Evolutionary conservation across 1,139 yeast species (phyloP), one percentile per base, ranked within the genome.

Genomic region (Magnusiomyces magnusii): DNA sequence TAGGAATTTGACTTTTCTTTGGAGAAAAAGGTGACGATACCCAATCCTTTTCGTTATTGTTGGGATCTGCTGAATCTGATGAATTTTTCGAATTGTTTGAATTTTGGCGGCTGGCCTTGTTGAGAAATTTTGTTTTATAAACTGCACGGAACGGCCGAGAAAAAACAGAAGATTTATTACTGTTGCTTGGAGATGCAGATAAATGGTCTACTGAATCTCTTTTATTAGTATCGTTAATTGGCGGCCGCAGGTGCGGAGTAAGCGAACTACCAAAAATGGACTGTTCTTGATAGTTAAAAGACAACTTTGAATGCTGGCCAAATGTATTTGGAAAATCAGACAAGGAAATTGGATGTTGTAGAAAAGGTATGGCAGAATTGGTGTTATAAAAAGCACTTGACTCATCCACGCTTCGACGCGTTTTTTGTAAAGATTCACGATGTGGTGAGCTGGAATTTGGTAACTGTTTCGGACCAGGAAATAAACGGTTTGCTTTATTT

Each of bases 161-260:
- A 21, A 23, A 21, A 9, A 3, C 27, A 9, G 49, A 19, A 5
- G 49, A 19, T 21, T 44, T 23, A 9, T 17, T 19, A 3, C 27
- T 9, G 7, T 25, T 21, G 49, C 9, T 7, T 21, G 15, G n/a
- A 25, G 27, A 5, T 21, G 27, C 9, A 2, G 5, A 5, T 44
- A n/a, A 9, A 19, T 10, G 49, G 7, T n/a, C n/a, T n/a, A n/a
- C n/a, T n/a, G n/a, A n/a, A n/a, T n/a, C n/a, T n/a, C n/a, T n/a
- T n/a, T n/a, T n/a, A 23, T 44, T 44, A 7, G n/a, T n/a, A 5
- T n/a, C 3, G 27, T 44, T 44, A 21, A 44, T 44, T 44, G 49
- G 49, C 49, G 49, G 49, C 49, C 49, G 49, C 49, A 44, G n/a
- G 49, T 23, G 49, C 49, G 49, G 49, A 21, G 49, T 44, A 23